phyloP scores from a whole-genome alignment of 192 early-diverging fungal genomes.

The Lobosporangium transversale region DNA sequence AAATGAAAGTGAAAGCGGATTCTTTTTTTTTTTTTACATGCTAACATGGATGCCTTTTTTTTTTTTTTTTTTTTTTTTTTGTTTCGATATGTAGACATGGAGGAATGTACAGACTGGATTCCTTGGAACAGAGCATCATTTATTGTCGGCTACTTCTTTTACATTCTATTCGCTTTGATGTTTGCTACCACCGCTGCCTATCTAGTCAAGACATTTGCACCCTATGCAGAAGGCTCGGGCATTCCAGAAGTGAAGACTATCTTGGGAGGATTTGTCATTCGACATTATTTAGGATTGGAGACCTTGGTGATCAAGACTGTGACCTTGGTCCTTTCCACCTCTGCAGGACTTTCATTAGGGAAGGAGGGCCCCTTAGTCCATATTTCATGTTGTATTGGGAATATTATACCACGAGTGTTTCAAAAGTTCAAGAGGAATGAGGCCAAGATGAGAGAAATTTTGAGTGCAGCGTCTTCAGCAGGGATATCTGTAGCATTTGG shows the following conservation, averaged over 20 bases:
- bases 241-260: conserved; percentile 97
- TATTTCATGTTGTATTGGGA: conserved; percentile 89
- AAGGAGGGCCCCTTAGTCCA: conserved; percentile 97
- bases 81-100: conserved; percentile 14
- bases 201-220: conserved; percentile 69
- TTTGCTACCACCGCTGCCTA: conserved; percentile 53
- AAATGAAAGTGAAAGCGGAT: too few species aligned
- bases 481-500: conserved; percentile 97
- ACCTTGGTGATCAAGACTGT: conserved; percentile 92
- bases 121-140: conserved; percentile 54
- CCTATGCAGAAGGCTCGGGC: conserved; percentile 94
- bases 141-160: conserved; percentile 55
- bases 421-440: conserved; percentile 94
- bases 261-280: conserved; percentile 93
- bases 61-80: neutral
- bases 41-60: too few species aligned
- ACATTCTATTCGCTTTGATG: conserved; percentile 57
- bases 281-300: conserved; percentile 88
- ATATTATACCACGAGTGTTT: conserved; percentile 86
- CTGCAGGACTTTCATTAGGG: conserved; percentile 88
- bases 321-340: conserved; percentile 83
- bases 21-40: too few species aligned
- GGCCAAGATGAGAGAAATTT: conserved; percentile 90
- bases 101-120: conserved; percentile 51
- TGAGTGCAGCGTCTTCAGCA: conserved; percentile 92